Conservation (phyloP, 768 basidiomycete genomes). For the Amanita thiersii region DNA sequence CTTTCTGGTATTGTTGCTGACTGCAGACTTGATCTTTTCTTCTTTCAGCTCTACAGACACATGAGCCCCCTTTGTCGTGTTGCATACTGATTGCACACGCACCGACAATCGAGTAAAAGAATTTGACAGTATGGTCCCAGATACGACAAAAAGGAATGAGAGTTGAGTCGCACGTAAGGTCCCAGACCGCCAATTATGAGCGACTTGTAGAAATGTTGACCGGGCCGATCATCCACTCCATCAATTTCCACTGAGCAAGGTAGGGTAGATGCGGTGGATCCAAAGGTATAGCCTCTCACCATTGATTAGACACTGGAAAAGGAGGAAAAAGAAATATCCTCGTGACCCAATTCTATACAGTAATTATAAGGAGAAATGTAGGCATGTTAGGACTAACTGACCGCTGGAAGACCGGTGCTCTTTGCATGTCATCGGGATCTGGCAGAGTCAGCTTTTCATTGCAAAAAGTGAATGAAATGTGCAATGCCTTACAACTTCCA, state of each 20-base stretch:
- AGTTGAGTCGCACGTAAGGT: conserved; percentile 70
- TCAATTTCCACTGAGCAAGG: conserved; percentile 58
- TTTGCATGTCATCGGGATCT: conserved; percentile 81
- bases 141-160: conserved; percentile 75
- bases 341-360: conserved; percentile 62
- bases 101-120: conserved; percentile 80
- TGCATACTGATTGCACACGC: too few relatives aligned
- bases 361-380: background rate
- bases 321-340: conserved; percentile 86
- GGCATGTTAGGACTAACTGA: conserved; percentile 17
- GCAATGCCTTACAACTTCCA: conserved; percentile 61
- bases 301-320: conserved; percentile 91
- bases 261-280: conserved; percentile 1
- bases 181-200: conserved; percentile 71
- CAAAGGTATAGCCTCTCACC: conserved; percentile 28
- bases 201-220: conserved; percentile 59
- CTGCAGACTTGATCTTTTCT: conserved; percentile 79
- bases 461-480: background rate
- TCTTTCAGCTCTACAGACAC: conserved; percentile 90
- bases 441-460: conserved; percentile 6
- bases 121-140: conserved; percentile 74
- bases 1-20: conserved; percentile 56
- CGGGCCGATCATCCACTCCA: conserved; percentile 54
- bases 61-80: too few relatives aligned
- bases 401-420: conserved; percentile 64